Percentiles rank a stretch among this genome's conserved stretches.
Conservation (phyloP, 1,284 basidiomycete species). For the Sporisorium graminicola region DNA sequence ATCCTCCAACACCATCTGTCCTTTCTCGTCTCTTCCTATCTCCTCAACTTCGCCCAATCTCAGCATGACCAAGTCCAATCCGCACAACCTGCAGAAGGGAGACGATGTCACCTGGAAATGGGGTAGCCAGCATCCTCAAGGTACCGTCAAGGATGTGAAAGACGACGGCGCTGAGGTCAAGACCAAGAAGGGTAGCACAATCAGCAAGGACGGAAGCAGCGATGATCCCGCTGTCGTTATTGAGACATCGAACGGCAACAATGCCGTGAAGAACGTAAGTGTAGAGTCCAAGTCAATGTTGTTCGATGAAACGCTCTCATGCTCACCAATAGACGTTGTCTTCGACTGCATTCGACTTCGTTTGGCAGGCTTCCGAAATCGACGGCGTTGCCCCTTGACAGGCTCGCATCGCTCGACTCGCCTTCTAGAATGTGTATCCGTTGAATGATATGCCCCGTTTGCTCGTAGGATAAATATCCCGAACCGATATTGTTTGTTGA, state of each 20-base stretch:
- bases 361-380: conserved; percentile 36
- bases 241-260: conserved; percentile 44
- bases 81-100: conserved; percentile 42
- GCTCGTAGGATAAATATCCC: too few species aligned
- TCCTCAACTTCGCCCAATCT: neutral
- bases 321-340: neutral
- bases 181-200: conserved; percentile 56
- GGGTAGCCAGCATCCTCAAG: conserved; percentile 50
- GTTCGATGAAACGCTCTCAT: neutral
- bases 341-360: neutral
- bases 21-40: neutral
- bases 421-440: too few species aligned
- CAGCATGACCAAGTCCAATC: conserved; percentile 27
- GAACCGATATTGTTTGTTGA: too few species aligned
- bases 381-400: neutral
- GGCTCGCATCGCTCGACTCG: too few species aligned
- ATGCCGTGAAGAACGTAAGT: conserved; percentile 60
- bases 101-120: conserved; percentile 55
- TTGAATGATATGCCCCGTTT: too few species aligned
- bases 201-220: conserved; percentile 48
- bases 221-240: conserved; percentile 55
- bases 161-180: conserved; percentile 49
- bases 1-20: too few species aligned
- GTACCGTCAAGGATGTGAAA: conserved; percentile 56
- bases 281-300: neutral